phyloP scores from a whole-genome alignment of 345 rosid genomes.

The Raphanus raphanistrum region DNA sequence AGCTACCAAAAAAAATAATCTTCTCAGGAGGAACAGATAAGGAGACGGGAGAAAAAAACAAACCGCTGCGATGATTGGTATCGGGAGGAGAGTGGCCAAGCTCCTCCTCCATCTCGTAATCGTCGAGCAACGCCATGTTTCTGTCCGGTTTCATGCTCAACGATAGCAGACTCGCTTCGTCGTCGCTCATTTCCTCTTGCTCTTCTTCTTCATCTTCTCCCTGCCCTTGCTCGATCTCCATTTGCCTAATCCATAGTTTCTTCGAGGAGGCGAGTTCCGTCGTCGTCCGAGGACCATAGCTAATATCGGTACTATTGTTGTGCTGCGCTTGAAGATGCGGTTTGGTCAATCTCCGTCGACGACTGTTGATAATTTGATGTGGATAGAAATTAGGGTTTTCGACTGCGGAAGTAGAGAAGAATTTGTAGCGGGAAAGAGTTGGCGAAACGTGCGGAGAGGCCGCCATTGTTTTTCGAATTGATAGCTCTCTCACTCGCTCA shows the following conservation, averaged over 20 bases:
- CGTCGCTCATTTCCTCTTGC: conserved; percentile 31
- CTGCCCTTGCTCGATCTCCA: conserved; percentile 27
- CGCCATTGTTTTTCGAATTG: conserved; percentile 54
- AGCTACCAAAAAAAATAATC: neutral
- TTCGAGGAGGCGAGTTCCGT: conserved; percentile 32
- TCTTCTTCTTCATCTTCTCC: conserved; percentile 31
- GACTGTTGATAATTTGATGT: neutral
- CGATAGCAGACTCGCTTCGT: conserved; percentile 57
- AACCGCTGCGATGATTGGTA: conserved; percentile 79
- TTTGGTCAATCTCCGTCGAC: conserved; percentile 23
- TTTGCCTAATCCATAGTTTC: conserved; percentile 39
- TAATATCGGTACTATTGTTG: neutral
- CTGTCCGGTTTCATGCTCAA: conserved; percentile 79
- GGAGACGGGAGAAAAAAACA: conserved; percentile 4
- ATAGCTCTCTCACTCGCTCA: conserved; percentile 2
- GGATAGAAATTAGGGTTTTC: conserved; percentile 20
- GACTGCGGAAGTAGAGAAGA: conserved; percentile 10
- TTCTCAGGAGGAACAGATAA: too few relatives aligned
- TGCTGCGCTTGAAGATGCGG: conserved; percentile 37
- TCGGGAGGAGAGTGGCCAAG: conserved; percentile 49
- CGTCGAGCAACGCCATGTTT: conserved; percentile 71
- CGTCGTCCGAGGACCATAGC: conserved; percentile 15
- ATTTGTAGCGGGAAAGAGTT: conserved; percentile 35
- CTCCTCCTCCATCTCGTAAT: conserved; percentile 75
- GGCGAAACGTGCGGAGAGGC: conserved; percentile 46